A percentile compares a stretch with the other conserved stretches of the same genome.
phyloP scores from a whole-genome alignment of 768 basidiomycete genomes.

The Roridomyces roridus region DNA sequence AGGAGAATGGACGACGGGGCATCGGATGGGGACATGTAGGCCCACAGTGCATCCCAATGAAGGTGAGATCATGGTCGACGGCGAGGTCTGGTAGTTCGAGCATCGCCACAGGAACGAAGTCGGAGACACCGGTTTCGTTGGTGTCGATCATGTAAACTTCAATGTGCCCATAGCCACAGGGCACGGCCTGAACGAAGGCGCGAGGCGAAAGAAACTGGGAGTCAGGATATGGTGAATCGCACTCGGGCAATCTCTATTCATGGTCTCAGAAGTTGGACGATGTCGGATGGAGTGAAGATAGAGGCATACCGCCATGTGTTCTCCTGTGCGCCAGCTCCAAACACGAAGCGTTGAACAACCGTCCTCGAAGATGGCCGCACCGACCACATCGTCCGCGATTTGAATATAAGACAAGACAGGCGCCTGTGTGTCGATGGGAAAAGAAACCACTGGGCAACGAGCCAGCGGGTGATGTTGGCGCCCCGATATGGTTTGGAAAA shows the following conservation, averaged over 20 bases:
- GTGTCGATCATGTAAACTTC: conserved; percentile 43
- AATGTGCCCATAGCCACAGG: not conserved
- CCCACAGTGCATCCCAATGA: conserved; percentile 15
- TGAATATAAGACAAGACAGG: no score
- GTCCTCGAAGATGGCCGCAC: not conserved
- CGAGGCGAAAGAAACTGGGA: conserved; percentile 4
- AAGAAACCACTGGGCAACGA: not conserved
- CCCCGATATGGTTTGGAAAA: not conserved
- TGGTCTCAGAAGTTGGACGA: not conserved
- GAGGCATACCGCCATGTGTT: not conserved
- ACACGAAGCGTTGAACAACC: no score
- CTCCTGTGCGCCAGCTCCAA: not conserved
- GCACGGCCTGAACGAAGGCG: not conserved
- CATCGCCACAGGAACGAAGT: not conserved
- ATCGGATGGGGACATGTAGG: conserved; percentile 2
- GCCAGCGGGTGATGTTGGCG: conserved; percentile 5
- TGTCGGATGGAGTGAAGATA: no score
- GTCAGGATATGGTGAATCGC: not conserved
- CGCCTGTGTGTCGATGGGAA: not conserved
- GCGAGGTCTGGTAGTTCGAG: not conserved
- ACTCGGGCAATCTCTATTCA: not conserved
- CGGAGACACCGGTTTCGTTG: not conserved
- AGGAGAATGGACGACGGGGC: conserved; percentile 1
- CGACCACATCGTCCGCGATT: conserved; percentile 6
- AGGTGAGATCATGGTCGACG: not conserved